A percentile compares a stretch with the other conserved stretches of the same genome.
Evolutionary conservation across 2,329 filamentous ascomycete genomes (phyloP).

Genomic region (Penicillium sp.): DNA sequence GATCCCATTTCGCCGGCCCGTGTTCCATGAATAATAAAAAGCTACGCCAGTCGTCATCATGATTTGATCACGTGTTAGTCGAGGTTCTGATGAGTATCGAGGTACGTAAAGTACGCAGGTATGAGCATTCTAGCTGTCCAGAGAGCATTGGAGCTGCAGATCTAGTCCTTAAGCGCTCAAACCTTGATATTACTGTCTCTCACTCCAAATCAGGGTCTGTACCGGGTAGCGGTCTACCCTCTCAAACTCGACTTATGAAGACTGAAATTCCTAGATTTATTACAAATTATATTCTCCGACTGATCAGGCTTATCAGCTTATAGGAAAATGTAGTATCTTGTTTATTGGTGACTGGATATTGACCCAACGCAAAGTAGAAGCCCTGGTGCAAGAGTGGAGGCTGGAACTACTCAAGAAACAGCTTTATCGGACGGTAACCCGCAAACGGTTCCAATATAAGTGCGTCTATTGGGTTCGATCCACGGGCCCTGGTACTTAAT

Average conservation of each 20-base stretch:
- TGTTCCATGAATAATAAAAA: too few relatives aligned
- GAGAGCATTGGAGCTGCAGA: too few relatives aligned
- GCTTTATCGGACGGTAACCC: background rate
- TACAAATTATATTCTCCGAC: background rate
- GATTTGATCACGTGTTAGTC: too few relatives aligned
- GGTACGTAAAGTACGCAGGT: too few relatives aligned
- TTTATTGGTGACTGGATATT: background rate
- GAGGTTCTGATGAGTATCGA: too few relatives aligned
- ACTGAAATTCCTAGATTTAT: background rate
- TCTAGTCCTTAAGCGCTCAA: too few relatives aligned
- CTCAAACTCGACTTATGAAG: background rate
- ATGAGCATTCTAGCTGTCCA: too few relatives aligned
- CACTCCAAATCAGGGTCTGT: too few relatives aligned
- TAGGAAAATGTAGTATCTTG: background rate
- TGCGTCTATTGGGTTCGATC: background rate
- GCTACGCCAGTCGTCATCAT: too few relatives aligned
- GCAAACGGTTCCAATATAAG: background rate
- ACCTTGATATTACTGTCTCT: too few relatives aligned
- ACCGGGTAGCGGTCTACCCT: background rate
- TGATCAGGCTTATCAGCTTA: background rate
- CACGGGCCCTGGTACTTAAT: background rate
- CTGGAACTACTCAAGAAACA: background rate
- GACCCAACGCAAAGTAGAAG: background rate
- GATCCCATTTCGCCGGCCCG: too few relatives aligned
- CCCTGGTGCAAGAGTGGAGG: background rate